Base-by-base conservation (phyloP, 306 rosid species). In the Trifolium repens region DNA sequence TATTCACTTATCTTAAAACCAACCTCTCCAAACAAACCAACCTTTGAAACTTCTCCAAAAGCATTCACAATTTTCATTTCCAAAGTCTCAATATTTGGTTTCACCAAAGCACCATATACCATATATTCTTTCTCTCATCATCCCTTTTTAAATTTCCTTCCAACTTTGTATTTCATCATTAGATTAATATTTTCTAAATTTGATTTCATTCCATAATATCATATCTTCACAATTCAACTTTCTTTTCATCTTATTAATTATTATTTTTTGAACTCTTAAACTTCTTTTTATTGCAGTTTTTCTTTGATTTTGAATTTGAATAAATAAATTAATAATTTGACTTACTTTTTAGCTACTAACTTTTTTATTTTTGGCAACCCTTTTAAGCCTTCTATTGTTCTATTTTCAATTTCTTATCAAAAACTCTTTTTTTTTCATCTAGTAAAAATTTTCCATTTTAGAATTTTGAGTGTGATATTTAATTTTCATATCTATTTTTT, bases 131-230 rank as follows among this genome's bases (percentile, higher is more conserved):
- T 24, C 69, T 47, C 16, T 16, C 52, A 58, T 26, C 2, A 62
- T 9, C 62, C 55, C 22, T 22, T 62, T 54, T 75, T 2, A 15
- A 8, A 15, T 62, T 62, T 64, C 19, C 30, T 42, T 12, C 59
- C 77, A 50, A 34, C 80, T 72, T 72, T 66, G 64, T 46, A 30
- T 72, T 75, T 44, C 75, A 75, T 75, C 64, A 70, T 68, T 75
- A 42, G 58, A 71, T 13, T 8, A 61, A 75, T 17, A 42, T 35
- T 1, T 72, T 26, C 5, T 71, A 67, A 15, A 82, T 72, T 75
- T 77, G 68, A 55, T 79, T 79, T 72, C 39, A 10, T 2, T 55
- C 9, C 9, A 32, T 32, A 32, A 32, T 54, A n/a, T 63, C 64
- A 30, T 13, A 19, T 27, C 6, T 40, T 54, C 44, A 9, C 42